Base-by-base conservation (phyloP, 2,329 filamentous ascomycete genomes). In the Fonsecaea multimorphosa region DNA sequence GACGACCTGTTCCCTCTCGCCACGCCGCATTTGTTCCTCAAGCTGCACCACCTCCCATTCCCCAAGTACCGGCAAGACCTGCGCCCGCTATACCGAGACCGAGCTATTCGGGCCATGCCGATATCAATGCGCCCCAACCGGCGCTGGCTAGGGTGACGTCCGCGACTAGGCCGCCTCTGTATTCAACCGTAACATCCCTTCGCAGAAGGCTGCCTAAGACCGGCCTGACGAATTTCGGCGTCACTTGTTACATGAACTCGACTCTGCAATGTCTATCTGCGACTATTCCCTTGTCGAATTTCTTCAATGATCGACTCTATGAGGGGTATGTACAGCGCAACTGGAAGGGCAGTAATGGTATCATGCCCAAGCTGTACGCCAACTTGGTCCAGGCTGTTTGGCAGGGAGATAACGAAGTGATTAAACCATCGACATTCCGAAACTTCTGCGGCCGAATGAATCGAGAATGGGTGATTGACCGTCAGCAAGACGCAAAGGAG, bases 201-300 rank as follows among this genome's bases (percentile, higher is more conserved):
- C 76, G 79, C 14, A 78, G 82, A 31, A 79, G 79, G 76, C 81
- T 87, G 72, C 85, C 88, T n/a, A 81, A 82, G 38, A 90, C 91
- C 11, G 93, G 94, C 0, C 83, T 97, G 12, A 81, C 87, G 65
- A 97, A 97, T 72, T 91, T 92, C 46, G 87, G 88, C 0, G 89
- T 90, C 54, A 93, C 91, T 70, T 97, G 94, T 76, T 97, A 97
- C 75, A 93, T 95, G 83, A 97, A 97, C 77, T 89, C 92, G n/a
- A 89, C 89, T 0, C 82, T 98, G 29, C 94, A 98, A 77, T 91
- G 90, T 66, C 80, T 97, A 19, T 90, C 91, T 65, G 89, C 89
- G 1, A 94, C 93, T 0, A 79, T 84, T 8, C 81, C 83, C 19
- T 77, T 89, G 49, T 86, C 85, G 74, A 86, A 74, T 78, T 87